These are phyloP conservation scores for Kluyveromyces aestuarii DNA, from an alignment of 805 yeast species.

Conservation along the genomic window DNA sequence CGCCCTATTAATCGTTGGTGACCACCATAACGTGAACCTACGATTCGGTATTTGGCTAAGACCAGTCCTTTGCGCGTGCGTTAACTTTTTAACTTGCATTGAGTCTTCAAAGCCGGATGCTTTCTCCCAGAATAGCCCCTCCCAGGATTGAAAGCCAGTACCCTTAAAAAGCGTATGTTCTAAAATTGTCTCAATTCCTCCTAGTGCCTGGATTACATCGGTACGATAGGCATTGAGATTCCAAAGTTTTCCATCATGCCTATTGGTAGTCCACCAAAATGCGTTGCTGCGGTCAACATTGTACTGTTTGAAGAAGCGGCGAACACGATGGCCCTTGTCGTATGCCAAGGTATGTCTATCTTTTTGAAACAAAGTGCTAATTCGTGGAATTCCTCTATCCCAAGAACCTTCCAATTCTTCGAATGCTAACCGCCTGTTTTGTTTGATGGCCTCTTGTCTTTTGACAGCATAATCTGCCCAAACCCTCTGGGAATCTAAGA, in stretches of 20 bases:
- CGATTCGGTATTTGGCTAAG: constrained; percentile 95
- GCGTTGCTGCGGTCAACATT: constrained; percentile 70
- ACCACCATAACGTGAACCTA: constrained; percentile 98
- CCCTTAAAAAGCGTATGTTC: constrained; percentile 94
- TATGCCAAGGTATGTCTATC: constrained; percentile 91
- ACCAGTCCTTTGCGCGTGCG: constrained; percentile 97
- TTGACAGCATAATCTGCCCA: constrained; percentile 96
- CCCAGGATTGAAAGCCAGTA: constrained; percentile 98
- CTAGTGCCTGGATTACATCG: constrained; percentile 93
- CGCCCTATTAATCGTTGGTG: constrained; percentile 96
- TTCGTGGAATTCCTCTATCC: constrained; percentile 96
- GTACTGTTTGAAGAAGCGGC: constrained; percentile 70
- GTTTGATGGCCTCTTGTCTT: constrained; percentile 76
- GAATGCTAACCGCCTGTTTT: constrained; percentile 75
- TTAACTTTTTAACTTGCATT: constrained; percentile 84
- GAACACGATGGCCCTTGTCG: constrained; percentile 85
- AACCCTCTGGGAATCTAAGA: constrained; percentile 85
- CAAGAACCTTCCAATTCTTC: constrained; percentile 92
- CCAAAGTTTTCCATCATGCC: constrained; percentile 96
- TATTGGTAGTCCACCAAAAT: constrained; percentile 92
- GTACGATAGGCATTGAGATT: constrained; percentile 85
- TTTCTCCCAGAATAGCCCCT: constrained; percentile 97
- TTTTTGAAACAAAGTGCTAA: constrained; percentile 88
- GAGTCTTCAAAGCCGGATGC: constrained; percentile 97
- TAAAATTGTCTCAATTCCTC: constrained; percentile 92